phyloP scores from a whole-genome alignment of 768 basidiomycete genomes.

The Trametes villosa region DNA sequence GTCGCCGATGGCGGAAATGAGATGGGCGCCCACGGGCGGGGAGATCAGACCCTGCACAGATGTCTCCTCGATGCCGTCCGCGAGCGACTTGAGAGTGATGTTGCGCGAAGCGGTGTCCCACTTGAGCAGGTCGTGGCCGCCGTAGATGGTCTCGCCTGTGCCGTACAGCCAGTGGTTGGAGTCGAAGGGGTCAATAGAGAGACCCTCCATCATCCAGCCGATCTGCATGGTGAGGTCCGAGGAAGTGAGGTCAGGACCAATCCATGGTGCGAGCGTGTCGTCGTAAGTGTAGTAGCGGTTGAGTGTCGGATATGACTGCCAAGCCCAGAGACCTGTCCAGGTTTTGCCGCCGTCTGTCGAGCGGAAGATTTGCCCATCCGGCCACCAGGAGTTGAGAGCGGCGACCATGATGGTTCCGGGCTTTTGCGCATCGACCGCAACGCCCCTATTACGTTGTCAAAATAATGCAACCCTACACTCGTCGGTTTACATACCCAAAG shows the following conservation, averaged over 20 bases:
- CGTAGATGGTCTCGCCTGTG: slow-evolving; percentile 68
- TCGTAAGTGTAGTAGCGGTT: slow-evolving; percentile 57
- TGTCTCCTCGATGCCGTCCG: slow-evolving; percentile 69
- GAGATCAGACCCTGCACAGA: slow-evolving; percentile 62
- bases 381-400: slow-evolving; percentile 53
- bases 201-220: slow-evolving; percentile 76
- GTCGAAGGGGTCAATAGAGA: slow-evolving; percentile 68
- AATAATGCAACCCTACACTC: too few relatives aligned
- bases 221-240: slow-evolving; percentile 52
- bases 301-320: slow-evolving; percentile 51
- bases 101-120: slow-evolving; percentile 62
- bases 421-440: slow-evolving; percentile 61
- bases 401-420: slow-evolving; percentile 73
- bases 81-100: slow-evolving; percentile 60
- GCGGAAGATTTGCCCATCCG: slow-evolving; percentile 68
- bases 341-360: slow-evolving; percentile 60
- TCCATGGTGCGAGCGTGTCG: slow-evolving; percentile 61
- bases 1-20: slow-evolving; percentile 62
- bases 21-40: slow-evolving; percentile 58
- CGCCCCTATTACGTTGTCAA: slow-evolving; percentile 36
- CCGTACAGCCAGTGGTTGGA: slow-evolving; percentile 74
- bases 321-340: slow-evolving; percentile 64
- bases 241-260: slow-evolving; percentile 54
- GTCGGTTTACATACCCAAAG: slow-evolving; percentile 53
- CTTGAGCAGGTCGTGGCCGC: slow-evolving; percentile 56